Percentiles rank a stretch among this genome's conserved stretches.
These are phyloP conservation scores for Ceratocystis albifundus DNA, from an alignment of 2,329 filamentous ascomycete species.

Conservation along the genomic window DNA sequence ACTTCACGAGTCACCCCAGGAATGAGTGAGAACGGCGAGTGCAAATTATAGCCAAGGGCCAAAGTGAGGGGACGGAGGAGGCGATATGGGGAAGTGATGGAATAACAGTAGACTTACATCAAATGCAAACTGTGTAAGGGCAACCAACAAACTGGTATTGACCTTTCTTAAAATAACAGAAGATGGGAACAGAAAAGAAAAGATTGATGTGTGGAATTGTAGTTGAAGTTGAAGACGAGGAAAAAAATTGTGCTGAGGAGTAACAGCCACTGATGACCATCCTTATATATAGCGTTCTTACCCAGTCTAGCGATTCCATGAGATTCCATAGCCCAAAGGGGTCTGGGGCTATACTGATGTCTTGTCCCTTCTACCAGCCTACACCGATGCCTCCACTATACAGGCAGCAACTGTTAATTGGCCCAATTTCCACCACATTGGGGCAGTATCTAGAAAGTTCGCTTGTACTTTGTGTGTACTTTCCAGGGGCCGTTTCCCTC, in stretches of 20 bases:
- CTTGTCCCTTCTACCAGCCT: conserved; percentile 21
- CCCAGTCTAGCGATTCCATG: conserved; percentile 24
- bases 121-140: conserved; percentile 22
- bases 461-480: conserved; percentile 16
- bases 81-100: neutral
- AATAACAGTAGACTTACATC: conserved; percentile 22
- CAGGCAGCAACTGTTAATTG: conserved; percentile 17
- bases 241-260: conserved; percentile 18
- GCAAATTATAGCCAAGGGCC: neutral
- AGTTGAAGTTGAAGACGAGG: conserved; percentile 14
- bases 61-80: neutral
- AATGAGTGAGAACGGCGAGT: neutral
- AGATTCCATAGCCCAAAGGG: conserved; percentile 24
- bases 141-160: conserved; percentile 22
- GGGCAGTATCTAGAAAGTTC: conserved; percentile 20
- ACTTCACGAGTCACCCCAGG: too few species aligned
- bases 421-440: conserved; percentile 8
- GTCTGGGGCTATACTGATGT: conserved; percentile 9
- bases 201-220: neutral
- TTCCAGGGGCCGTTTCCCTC: conserved; percentile 12
- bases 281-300: conserved; percentile 21
- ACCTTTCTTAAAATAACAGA: conserved; percentile 21
- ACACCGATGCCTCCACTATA: conserved; percentile 19
- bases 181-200: conserved; percentile 20
- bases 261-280: conserved; percentile 7